Conservation (phyloP, 2,329 filamentous ascomycete species). For the Fusarium circinatum region DNA sequence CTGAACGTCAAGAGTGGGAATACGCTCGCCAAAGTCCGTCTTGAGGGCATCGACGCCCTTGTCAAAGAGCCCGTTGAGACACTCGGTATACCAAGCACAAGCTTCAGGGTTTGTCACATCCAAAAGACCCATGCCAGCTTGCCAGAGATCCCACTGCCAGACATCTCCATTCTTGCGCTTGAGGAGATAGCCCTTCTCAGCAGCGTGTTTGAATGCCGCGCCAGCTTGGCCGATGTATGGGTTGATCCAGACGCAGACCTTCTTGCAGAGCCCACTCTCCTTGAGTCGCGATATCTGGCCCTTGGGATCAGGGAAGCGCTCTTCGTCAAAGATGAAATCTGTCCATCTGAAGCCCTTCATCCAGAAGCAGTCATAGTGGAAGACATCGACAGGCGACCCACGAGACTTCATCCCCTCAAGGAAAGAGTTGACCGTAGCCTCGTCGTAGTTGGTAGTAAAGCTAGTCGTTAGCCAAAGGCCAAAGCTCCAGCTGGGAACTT, state of each 20-base stretch:
- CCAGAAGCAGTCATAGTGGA: conserved; percentile 84
- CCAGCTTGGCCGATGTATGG: conserved; percentile 78
- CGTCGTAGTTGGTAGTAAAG: conserved; percentile 79
- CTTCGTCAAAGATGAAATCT: conserved; percentile 76
- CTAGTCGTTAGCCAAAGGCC: conserved; percentile 81
- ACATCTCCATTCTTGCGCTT: conserved; percentile 75
- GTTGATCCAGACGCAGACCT: conserved; percentile 81
- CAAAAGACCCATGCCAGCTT: conserved; percentile 78
- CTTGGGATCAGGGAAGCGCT: conserved; percentile 74
- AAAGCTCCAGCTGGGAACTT: conserved; percentile 78
- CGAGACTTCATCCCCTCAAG: conserved; percentile 74
- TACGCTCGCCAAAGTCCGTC: conserved; percentile 80
- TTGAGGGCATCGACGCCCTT: conserved; percentile 78
- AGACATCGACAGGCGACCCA: conserved; percentile 74
- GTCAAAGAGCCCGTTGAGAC: conserved; percentile 72
- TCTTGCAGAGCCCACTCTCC: conserved; percentile 66
- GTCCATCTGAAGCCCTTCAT: conserved; percentile 81
- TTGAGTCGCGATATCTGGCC: conserved; percentile 73
- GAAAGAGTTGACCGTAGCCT: conserved; percentile 73
- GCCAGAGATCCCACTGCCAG: conserved; percentile 83
- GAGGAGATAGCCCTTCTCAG: conserved; percentile 74
- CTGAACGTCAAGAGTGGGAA: conserved; percentile 71
- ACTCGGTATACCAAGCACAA: conserved; percentile 70
- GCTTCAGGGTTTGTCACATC: conserved; percentile 80
- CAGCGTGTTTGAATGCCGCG: conserved; percentile 71